Base-by-base conservation (phyloP, 306 rosid species). In the Cucurbita maxima region DNA sequence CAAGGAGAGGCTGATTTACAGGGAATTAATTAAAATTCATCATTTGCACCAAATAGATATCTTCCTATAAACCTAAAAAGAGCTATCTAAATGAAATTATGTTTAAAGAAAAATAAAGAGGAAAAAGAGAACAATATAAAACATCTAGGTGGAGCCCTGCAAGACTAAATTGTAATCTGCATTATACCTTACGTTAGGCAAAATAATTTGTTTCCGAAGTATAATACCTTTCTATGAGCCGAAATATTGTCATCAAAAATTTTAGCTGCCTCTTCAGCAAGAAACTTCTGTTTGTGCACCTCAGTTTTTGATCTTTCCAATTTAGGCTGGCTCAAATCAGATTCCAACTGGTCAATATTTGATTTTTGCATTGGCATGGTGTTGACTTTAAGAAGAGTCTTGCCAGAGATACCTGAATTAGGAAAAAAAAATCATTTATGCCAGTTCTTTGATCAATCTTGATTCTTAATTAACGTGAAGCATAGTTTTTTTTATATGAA, bases 281-380 rank as follows among this genome's bases (percentile, higher is more conserved):
- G 62, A 55, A 85, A 48, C 61, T 76, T 78, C 0, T 76, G 71
- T 72, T 84, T 82, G 25, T 78, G 85, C 82, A 73, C 80, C 85
- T 91, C 96, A 63, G 90, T 89, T 81, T 85, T 91, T 36, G 96
- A 86, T 80, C 92, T 88, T 86, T 89, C 93, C 78, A 95, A 77
- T 76, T 85, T 91, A 55, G 77, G 72, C 12, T 60, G 92, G 77
- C 81, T 75, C 38, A 83, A 73, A 61, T 73, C 76, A 50, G 88
- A 80, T 73, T 74, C 92, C 8, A 18, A 30, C 68, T 79, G 83
- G 50, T 82, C 90, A 80, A 55, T 47, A 52, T 10, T 68, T 68
- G 81, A 78, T 79, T 81, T 78, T 77, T 85, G 89, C 62, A 7
- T 53, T 2, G 96, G 92, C 68, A 85, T 66, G 55, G 88, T 86